These are phyloP conservation scores for Aspergillus tamarii DNA, from an alignment of 2,329 filamentous ascomycete genomes.

Conservation along the genomic window DNA sequence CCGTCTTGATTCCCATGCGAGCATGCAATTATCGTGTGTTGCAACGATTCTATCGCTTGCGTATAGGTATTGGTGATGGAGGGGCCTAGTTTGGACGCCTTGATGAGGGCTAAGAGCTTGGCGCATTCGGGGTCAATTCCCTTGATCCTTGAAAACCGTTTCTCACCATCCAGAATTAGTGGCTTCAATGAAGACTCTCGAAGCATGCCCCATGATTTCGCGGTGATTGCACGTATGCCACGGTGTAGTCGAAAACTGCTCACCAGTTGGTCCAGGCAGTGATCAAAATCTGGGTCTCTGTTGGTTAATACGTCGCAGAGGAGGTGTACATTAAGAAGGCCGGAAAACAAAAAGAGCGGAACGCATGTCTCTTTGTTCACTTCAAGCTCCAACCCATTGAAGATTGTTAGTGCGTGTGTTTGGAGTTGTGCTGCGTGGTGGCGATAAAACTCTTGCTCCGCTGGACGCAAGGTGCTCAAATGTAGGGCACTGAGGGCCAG, in stretches of 20 bases:
- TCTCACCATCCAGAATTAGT: constrained; percentile 6
- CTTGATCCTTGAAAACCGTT: constrained; percentile 2
- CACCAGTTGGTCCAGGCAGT: constrained; percentile 32
- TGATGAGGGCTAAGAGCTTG: constrained; percentile 14
- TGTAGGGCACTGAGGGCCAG: constrained; percentile 53
- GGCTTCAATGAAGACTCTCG: constrained; percentile 18
- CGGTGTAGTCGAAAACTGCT: constrained; percentile 30
- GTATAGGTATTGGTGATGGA: constrained; percentile 9
- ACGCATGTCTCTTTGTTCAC: constrained; percentile 22
- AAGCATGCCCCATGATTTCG: constrained; percentile 19
- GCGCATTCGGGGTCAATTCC: constrained; percentile 8
- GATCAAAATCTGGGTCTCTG: constrained; percentile 43
- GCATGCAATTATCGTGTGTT: constrained; percentile 11
- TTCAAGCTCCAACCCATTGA: constrained; percentile 15
- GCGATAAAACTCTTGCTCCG: constrained; percentile 38
- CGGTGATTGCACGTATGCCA: constrained; percentile 26
- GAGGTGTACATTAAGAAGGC: constrained; percentile 39
- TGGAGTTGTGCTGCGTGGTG: constrained; percentile 43
- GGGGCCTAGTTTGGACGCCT: constrained; percentile 8
- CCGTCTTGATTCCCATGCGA: neutral
- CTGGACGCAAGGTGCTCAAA: constrained; percentile 37
- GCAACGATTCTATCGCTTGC: constrained; percentile 14
- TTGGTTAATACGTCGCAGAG: constrained; percentile 53
- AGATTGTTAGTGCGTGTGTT: constrained; percentile 24
- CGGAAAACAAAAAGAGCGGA: constrained; percentile 28